phyloP scores from a whole-genome alignment of 257 asterid species.

The Solanum bulbocastanum region DNA sequence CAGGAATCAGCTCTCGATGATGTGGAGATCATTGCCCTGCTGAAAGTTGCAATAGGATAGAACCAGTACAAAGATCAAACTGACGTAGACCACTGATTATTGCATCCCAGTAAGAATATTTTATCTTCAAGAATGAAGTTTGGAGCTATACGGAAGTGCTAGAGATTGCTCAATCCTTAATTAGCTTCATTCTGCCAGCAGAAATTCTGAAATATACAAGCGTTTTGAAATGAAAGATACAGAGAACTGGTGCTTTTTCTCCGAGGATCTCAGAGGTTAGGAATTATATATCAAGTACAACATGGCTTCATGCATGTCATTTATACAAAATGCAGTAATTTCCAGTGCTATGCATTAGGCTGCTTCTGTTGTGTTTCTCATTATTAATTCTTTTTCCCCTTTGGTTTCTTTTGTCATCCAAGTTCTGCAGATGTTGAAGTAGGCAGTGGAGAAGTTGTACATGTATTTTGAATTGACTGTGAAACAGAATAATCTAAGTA shows the following conservation, averaged over 20 bases:
- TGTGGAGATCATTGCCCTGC: slow-evolving; percentile 55
- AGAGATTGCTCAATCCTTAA: background rate
- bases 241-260: background rate
- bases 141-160: background rate
- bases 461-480: background rate
- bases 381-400: background rate
- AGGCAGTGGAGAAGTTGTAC: background rate
- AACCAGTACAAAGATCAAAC: background rate
- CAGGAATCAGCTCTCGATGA: slow-evolving; percentile 48
- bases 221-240: background rate
- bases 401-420: background rate
- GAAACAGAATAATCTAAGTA: background rate
- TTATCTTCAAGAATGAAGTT: background rate
- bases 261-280: background rate
- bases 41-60: slow-evolving; percentile 53
- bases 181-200: background rate
- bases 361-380: background rate
- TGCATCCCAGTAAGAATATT: background rate
- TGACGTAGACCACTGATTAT: background rate
- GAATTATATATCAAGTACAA: background rate
- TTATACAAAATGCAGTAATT: background rate
- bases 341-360: background rate
- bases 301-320: background rate
- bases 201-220: background rate
- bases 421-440: background rate